Base-by-base conservation (phyloP, 1,284 basidiomycete species). In the Cutaneotrichosporon cyanovorans region DNA sequence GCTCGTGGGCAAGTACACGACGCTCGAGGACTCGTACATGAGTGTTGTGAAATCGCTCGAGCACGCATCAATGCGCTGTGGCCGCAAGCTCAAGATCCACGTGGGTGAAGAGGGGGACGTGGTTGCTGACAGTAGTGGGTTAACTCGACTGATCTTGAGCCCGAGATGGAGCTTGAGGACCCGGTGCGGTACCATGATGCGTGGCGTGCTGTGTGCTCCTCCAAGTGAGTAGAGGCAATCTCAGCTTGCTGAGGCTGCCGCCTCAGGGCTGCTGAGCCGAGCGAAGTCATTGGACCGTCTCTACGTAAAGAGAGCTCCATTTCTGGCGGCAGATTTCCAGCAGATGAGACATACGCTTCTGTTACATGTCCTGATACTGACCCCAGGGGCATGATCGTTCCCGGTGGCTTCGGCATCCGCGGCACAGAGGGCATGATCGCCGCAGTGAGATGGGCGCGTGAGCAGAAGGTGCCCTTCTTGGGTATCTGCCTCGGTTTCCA, bases 401-500 rank as follows among this genome's bases (percentile, higher is more conserved):
- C 93, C 5, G 95, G 93, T 45, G 93, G 93, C 10, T 98, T 98
- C 64, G 93, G 93, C 21, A 73, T 78, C 7, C 86, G 95, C 37
- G 93, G 93, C 20, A 93, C 87, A 0, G 93, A 96, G 72, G 93
- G 93, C 39, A 98, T 98, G 93, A 83, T 97, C 61, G 79, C 89
- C 38, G 95, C 95, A 18, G 90, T 92, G 66, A 92, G 89, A 71
- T 93, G 93, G 81, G 92, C 93, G 0, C 79, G 95, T 54, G 91
- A 97, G 73, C 86, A 95, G 66, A 87, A 88, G 55, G 77, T 93
- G 6, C 95, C 93, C 1, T 98, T 90, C 79, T 75, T 98, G 33
- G 93, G 93, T 46, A 92, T 98, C 69, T 98, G 93, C 70, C 82
- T 97, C 28, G 93, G 93, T 31, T 98, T 98, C 81, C 95, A 98